Conservation (phyloP, 2,329 filamentous ascomycete genomes). For the Metarhizium guizhouense region DNA sequence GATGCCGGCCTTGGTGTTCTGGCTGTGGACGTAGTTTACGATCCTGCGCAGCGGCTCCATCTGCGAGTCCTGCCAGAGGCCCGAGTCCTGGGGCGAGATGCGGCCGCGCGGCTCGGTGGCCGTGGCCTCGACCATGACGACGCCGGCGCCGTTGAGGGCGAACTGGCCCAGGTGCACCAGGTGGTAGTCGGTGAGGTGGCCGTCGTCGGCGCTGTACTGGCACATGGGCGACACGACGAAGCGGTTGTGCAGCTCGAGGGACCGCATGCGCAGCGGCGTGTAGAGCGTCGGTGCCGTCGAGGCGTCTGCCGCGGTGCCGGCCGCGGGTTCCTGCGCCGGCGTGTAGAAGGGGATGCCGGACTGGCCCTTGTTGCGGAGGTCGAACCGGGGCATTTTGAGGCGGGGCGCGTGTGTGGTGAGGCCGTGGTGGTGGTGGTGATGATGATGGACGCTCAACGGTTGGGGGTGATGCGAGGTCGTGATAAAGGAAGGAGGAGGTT, state of each 20-base stretch:
- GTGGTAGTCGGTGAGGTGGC: constrained; percentile 65
- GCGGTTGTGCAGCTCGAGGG: constrained; percentile 45
- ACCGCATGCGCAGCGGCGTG: constrained; percentile 45
- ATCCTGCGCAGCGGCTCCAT: constrained; percentile 62
- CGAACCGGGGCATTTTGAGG: constrained; percentile 3
- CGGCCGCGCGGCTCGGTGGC: constrained; percentile 66
- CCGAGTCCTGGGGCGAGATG: constrained; percentile 71
- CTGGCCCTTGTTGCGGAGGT: constrained; percentile 28
- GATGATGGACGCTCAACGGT: background rate
- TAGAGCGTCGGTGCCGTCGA: constrained; percentile 42
- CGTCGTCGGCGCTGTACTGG: constrained; percentile 46
- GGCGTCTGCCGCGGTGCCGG: constrained; percentile 35
- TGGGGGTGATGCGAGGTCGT: too few species aligned
- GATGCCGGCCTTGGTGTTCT: constrained; percentile 67
- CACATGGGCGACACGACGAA: constrained; percentile 54
- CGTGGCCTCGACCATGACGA: constrained; percentile 72
- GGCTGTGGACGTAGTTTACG: constrained; percentile 71
- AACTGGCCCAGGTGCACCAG: constrained; percentile 75
- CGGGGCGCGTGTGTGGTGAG: background rate
- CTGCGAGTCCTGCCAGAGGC: constrained; percentile 80
- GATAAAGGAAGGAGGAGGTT: too few species aligned
- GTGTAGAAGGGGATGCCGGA: constrained; percentile 43
- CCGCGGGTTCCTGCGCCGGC: constrained; percentile 41
- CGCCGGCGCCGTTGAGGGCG: constrained; percentile 62
- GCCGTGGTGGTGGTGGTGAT: background rate